Evolutionary conservation across 2,329 filamentous ascomycete genomes (phyloP).

Genomic region (Apiospora hydei): DNA sequence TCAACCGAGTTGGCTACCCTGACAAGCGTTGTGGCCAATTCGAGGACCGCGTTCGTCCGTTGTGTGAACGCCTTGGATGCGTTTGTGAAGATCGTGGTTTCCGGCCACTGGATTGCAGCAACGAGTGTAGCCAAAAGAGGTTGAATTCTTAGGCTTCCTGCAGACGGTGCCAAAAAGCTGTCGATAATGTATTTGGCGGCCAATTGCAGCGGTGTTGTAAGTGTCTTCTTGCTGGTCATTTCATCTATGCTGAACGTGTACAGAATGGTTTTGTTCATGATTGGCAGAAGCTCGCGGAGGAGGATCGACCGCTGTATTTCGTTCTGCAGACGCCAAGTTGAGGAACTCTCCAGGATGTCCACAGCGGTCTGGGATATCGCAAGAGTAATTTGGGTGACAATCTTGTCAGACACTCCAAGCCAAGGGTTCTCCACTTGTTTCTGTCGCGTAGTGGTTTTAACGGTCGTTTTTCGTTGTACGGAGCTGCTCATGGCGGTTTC

Average conservation of each 20-base stretch:
- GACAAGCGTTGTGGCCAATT: conserved; percentile 74
- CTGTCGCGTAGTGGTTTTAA: conserved; percentile 56
- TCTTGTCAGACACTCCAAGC: conserved; percentile 79
- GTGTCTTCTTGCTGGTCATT: conserved; percentile 50
- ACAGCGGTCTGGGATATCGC: conserved; percentile 78
- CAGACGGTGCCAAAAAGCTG: conserved; percentile 75
- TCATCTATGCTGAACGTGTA: conserved; percentile 80
- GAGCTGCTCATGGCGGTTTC: conserved; percentile 76
- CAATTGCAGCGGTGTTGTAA: conserved; percentile 70
- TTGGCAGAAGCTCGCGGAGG: conserved; percentile 69
- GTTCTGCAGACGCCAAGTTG: conserved; percentile 82
- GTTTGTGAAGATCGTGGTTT: conserved; percentile 68
- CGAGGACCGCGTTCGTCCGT: conserved; percentile 71
- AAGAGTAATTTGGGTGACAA: conserved; percentile 74
- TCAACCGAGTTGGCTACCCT: conserved; percentile 71
- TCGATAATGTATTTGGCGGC: conserved; percentile 80
- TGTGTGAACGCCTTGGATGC: conserved; percentile 61
- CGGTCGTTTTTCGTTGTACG: conserved; percentile 68
- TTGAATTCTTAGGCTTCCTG: conserved; percentile 76
- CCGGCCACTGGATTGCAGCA: conserved; percentile 63
- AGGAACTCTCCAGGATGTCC: conserved; percentile 85
- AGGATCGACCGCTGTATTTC: conserved; percentile 74
- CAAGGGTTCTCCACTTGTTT: conserved; percentile 61
- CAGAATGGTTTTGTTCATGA: conserved; percentile 75
- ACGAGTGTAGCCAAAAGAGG: conserved; percentile 77